Evolutionary conservation across 2,329 filamentous ascomycete species (phyloP).

Genomic region (Fusarium mexicanum): DNA sequence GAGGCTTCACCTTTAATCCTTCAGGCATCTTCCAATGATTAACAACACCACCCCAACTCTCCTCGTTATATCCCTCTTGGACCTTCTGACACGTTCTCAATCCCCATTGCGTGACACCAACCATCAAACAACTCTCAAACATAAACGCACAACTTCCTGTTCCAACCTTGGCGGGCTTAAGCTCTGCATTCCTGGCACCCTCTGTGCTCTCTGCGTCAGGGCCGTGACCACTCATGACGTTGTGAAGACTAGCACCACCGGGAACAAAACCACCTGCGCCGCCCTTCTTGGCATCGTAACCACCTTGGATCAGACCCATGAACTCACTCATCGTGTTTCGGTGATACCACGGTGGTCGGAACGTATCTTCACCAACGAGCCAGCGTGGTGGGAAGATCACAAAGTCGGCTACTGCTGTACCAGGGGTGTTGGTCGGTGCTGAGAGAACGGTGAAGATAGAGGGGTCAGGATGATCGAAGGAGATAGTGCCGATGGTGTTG

Average conservation of each 20-base stretch:
- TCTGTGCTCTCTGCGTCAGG: constrained; percentile 67
- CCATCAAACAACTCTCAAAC: constrained; percentile 76
- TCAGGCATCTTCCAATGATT: constrained; percentile 66
- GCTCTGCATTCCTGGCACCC: constrained; percentile 64
- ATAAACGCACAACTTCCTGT: constrained; percentile 72
- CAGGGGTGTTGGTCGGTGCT: constrained; percentile 66
- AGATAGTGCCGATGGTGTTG: constrained; percentile 77
- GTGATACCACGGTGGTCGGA: constrained; percentile 78
- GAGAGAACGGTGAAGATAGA: constrained; percentile 80
- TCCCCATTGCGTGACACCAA: constrained; percentile 78
- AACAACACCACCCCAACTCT: constrained; percentile 80
- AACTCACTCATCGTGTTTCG: constrained; percentile 74
- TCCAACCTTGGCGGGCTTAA: constrained; percentile 67
- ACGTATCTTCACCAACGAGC: constrained; percentile 75
- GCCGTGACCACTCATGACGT: constrained; percentile 75
- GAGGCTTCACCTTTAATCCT: constrained; percentile 44
- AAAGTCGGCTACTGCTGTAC: constrained; percentile 75
- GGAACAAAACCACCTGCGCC: constrained; percentile 64
- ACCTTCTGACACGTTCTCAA: constrained; percentile 66
- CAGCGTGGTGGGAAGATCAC: constrained; percentile 78
- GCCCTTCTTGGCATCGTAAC: constrained; percentile 71
- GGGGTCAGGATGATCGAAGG: constrained; percentile 81
- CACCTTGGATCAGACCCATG: constrained; percentile 67
- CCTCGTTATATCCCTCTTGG: constrained; percentile 76
- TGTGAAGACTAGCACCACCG: constrained; percentile 71